These are phyloP conservation scores for Ogataea methanolica DNA, from an alignment of 805 yeast genomes.

Conservation along the genomic window DNA sequence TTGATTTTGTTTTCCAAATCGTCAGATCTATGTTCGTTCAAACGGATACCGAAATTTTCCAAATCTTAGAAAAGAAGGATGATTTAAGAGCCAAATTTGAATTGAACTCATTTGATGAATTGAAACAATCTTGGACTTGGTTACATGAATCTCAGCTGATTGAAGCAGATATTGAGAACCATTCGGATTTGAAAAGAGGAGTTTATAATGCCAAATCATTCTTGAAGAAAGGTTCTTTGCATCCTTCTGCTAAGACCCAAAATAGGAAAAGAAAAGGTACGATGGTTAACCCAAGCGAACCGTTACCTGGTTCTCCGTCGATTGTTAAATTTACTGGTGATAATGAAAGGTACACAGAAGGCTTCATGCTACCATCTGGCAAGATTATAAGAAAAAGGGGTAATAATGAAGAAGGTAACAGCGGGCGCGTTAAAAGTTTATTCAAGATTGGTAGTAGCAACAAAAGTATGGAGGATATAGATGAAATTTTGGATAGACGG, in stretches of 20 bases:
- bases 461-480: constrained; percentile 48
- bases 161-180: constrained; percentile 21
- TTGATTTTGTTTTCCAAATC: constrained; percentile 63
- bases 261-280: constrained; percentile 47
- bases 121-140: constrained; percentile 78
- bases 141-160: constrained; percentile 29
- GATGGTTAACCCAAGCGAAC: constrained; percentile 40
- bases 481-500: constrained; percentile 35
- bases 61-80: constrained; percentile 66
- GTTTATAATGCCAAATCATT: constrained; percentile 26
- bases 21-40: constrained; percentile 54
- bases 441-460: constrained; percentile 24
- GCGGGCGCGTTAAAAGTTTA: constrained; percentile 32
- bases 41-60: constrained; percentile 75
- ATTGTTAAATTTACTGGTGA: constrained; percentile 27
- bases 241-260: constrained; percentile 29
- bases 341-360: constrained; percentile 41
- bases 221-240: constrained; percentile 31
- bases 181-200: constrained; percentile 12
- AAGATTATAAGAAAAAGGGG: constrained; percentile 43
- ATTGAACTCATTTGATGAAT: constrained; percentile 62
- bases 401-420: constrained; percentile 21
- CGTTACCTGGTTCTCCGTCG: constrained; percentile 45
- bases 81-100: constrained; percentile 69
- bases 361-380: constrained; percentile 67